Evolutionary conservation across 345 rosid species (phyloP), one percentile per base, ranked within the genome.

Genomic region (Corchorus olitorius): DNA sequence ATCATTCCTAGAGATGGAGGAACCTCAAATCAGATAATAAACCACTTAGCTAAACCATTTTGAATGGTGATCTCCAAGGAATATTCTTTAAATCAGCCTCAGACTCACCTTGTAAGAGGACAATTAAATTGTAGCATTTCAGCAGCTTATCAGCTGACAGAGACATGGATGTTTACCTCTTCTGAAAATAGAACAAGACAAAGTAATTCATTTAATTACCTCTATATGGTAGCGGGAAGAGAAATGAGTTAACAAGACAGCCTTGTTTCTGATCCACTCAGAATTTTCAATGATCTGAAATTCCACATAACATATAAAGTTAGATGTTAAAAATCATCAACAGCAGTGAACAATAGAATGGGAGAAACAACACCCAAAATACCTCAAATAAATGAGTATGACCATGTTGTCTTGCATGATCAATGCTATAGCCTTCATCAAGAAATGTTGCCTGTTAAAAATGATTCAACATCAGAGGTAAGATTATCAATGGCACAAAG

Each of bases 351-450:
- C 33, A 35, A 52, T 46, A 45, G 2, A 59, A 20, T n/a, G 62
- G 70, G 54, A 73, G 37, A 75, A 74, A 20, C 55, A 75, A 70
- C 35, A 76, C 46, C 52, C 34, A 50, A 22, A 73, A 45, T 84
- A 93, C 99, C 97, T 95, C 96, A 58, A 77, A 81, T 80, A 95
- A 73, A 82, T 95, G 99, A 68, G 94, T 88, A 76, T 93, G 99
- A 27, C 98, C 99, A 22, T 86, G 99, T 62, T 88, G 67, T 43
- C 81, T 91, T 7, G 94, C 97, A 83, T 93, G 99, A 64, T 93
- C 93, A 37, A 79, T 80, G 82, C 92, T 93, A 75, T 79, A 80
- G 34, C 77, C 87, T 17, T 90, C 96, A 71, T 95, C 97, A 60
- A 95, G 83, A 82, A 95, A 95, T 3, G 99, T 95, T 20, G 99